phyloP scores from a whole-genome alignment of 23 red algal genomes.

The Gracilaria gracilis region DNA sequence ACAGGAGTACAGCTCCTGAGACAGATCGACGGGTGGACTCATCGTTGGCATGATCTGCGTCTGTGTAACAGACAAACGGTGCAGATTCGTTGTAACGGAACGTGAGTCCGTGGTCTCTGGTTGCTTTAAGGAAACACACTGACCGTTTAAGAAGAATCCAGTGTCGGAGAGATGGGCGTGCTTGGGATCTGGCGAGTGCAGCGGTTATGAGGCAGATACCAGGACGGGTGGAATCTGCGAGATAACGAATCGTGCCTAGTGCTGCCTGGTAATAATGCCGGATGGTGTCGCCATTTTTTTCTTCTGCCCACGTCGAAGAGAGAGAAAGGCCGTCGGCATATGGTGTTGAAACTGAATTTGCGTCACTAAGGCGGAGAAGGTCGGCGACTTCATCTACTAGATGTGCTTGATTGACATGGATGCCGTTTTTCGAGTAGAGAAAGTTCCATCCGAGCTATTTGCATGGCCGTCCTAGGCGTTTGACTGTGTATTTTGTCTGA shows the following conservation, averaged over 20 bases:
- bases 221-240: not conserved
- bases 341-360: not conserved
- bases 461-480: not conserved
- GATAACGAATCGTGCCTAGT: not conserved
- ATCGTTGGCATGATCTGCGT: not conserved
- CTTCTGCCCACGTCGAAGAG: no score
- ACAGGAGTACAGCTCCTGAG: no score
- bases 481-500: not conserved
- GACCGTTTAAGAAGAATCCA: not conserved
- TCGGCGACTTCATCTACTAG: no score
- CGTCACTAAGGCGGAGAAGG: not conserved
- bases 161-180: not conserved
- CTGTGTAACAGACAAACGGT: not conserved
- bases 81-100: not conserved
- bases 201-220: not conserved
- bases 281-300: not conserved
- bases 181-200: not conserved
- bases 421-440: not conserved
- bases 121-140: not conserved
- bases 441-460: not conserved
- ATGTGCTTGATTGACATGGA: not conserved
- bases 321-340: not conserved
- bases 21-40: no score
- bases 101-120: not conserved
- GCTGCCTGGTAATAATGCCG: not conserved